Base-by-base conservation (phyloP, 2,329 filamentous ascomycete species). In the Nemania diffusa region DNA sequence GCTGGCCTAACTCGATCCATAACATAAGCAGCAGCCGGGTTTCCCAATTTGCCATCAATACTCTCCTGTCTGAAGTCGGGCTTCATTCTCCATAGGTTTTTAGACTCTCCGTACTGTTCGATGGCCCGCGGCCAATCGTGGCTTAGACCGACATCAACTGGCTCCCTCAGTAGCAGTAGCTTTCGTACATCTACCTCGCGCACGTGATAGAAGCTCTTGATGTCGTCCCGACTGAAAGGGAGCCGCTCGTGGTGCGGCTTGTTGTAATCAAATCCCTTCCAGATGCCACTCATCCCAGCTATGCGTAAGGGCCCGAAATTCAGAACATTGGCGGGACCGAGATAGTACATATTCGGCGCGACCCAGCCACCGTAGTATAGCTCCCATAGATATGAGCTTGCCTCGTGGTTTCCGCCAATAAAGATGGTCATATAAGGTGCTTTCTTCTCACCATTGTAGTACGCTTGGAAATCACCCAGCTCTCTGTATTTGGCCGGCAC, bases 321-420 rank as follows among this genome's bases (percentile, higher is more conserved):
- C 46, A 99, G 78, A 8, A 99, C 90, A 76, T 97, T 97, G 67
- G 96, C 93, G 37, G 94, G 93, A 56, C 96, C 96, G 78, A 98
- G 86, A 81, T 97, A 99, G 84, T 97, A 99, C 70, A 99, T 98
- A 73, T 96, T 97, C 8, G 93, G 94, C 7, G 95, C 95, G 5
- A 93, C 96, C 96, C 96, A 99, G 57, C 96, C 96, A 58, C 96
- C 96, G 77, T 98, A 97, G 82, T 93, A 97, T 0, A 99, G 87
- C 80, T 99, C 96, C 84, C 90, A 96, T 5, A 97, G 83, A 79
- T 98, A 90, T 57, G 92, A 94, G 75, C 92, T 92, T 0, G 96
- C 95, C 81, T 99, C 96, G 76, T 99, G 96, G 77, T 99, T 99
- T 2, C 96, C 96, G 50, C 91, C 94, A 57, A 97, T 90, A 80